A percentile compares a stretch with the other conserved stretches of the same genome.
Evolutionary conservation across 116 monocot genomes (phyloP).

Genomic region (Iris pallida): DNA sequence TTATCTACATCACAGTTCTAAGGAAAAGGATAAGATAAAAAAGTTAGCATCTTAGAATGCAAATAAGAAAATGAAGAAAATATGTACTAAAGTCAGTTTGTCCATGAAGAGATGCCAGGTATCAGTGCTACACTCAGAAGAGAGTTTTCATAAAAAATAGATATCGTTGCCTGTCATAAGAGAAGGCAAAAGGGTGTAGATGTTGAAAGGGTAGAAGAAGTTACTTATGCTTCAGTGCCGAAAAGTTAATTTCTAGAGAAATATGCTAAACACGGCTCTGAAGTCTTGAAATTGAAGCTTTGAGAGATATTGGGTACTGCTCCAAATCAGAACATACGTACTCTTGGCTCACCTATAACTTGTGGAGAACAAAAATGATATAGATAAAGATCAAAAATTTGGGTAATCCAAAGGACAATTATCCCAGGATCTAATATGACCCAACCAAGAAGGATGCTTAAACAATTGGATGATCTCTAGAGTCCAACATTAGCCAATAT

Average conservation of each 20-base stretch:
- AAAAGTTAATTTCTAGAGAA: slow-evolving; percentile 11
- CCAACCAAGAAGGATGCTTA: neutral
- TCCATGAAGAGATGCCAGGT: neutral
- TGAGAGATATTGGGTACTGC: slow-evolving; percentile 65
- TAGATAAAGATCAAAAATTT: slow-evolving; percentile 5
- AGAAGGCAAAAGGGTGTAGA: slow-evolving; percentile 28
- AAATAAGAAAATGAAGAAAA: too few relatives aligned
- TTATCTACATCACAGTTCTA: too few relatives aligned
- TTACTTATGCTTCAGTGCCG: slow-evolving; percentile 22
- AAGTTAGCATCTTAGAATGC: too few relatives aligned
- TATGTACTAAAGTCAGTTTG: too few relatives aligned
- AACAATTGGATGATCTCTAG: slow-evolving; percentile 28
- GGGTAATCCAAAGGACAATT: neutral
- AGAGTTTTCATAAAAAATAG: slow-evolving; percentile 13
- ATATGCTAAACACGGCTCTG: slow-evolving; percentile 17
- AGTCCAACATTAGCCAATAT: slow-evolving; percentile 67
- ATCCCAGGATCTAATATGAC: too few relatives aligned
- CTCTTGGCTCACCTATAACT: slow-evolving; percentile 8
- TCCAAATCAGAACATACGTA: slow-evolving; percentile 40
- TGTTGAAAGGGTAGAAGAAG: slow-evolving; percentile 19
- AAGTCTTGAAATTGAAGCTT: slow-evolving; percentile 57
- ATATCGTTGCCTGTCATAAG: slow-evolving; percentile 24
- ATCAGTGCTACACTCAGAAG: slow-evolving; percentile 23
- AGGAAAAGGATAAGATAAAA: too few relatives aligned
- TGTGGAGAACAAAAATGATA: slow-evolving; percentile 13